These are phyloP conservation scores for Cryphonectria naterciae DNA, from an alignment of 2,329 filamentous ascomycete species.

Conservation along the genomic window DNA sequence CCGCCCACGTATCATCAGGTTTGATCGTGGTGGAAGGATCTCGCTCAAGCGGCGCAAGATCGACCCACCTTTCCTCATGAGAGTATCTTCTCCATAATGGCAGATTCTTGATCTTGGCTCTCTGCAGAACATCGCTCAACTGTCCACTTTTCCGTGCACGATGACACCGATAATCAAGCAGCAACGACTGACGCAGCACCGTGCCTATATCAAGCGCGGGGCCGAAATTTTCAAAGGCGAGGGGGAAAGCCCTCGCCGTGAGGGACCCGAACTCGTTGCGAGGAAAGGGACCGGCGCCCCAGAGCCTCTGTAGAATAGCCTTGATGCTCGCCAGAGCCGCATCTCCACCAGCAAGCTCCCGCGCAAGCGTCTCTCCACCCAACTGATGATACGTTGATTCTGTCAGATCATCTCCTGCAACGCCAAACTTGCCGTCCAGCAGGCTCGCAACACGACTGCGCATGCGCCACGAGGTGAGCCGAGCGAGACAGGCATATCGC, in stretches of 20 bases:
- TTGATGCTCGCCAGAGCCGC: slow-evolving; percentile 13
- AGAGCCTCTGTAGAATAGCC: background rate
- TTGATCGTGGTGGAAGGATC: background rate
- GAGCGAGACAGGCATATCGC: slow-evolving; percentile 38
- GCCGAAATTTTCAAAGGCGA: slow-evolving; percentile 16
- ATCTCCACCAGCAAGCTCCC: slow-evolving; percentile 22
- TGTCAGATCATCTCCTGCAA: background rate
- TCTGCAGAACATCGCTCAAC: background rate
- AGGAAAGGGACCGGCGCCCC: background rate
- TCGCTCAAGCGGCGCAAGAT: slow-evolving; percentile 10
- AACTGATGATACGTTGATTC: slow-evolving; percentile 1
- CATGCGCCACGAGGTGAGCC: slow-evolving; percentile 36
- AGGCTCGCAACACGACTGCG: slow-evolving; percentile 32
- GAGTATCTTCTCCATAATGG: slow-evolving; percentile 1
- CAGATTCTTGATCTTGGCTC: background rate
- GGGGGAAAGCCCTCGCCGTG: slow-evolving; percentile 14
- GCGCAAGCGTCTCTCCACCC: slow-evolving; percentile 22
- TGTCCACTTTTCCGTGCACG: background rate
- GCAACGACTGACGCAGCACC: slow-evolving; percentile 11
- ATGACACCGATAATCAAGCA: slow-evolving; percentile 11
- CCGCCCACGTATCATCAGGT: slow-evolving; percentile 16
- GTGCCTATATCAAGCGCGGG: slow-evolving; percentile 14
- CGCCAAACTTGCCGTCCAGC: slow-evolving; percentile 10
- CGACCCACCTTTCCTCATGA: background rate
- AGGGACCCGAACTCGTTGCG: slow-evolving; percentile 10